Percentiles rank a stretch among this genome's conserved stretches.
phyloP scores from a whole-genome alignment of 306 rosid genomes.

The Macrotyloma uniflorum region DNA sequence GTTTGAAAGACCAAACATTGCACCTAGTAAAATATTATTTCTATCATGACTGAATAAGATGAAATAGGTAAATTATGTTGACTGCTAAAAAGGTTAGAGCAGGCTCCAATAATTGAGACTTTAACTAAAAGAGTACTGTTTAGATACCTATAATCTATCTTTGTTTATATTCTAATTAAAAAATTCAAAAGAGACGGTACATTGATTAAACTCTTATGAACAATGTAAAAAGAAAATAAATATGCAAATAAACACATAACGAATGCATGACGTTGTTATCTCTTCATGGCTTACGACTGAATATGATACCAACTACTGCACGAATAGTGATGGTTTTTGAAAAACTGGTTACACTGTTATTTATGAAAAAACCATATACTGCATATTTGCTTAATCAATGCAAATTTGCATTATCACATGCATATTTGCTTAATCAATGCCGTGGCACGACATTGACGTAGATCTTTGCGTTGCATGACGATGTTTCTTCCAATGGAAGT shows the following conservation, averaged over 20 bases:
- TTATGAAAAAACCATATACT: not conserved
- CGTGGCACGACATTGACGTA: not conserved
- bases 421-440: not conserved
- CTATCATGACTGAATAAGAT: not conserved
- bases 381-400: not conserved
- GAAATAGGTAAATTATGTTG: not conserved
- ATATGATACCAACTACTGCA: not conserved
- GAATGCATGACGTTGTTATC: not conserved
- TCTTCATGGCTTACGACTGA: not conserved
- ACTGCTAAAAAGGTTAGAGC: constrained; percentile 2
- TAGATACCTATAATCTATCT: not conserved
- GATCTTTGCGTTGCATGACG: constrained; percentile 1
- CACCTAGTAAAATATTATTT: constrained; percentile 7
- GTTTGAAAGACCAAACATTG: not conserved
- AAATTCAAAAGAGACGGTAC: not conserved
- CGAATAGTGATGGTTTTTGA: not conserved
- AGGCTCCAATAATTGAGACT: constrained; percentile 17
- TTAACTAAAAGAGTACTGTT: not conserved
- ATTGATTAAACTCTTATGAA: not conserved
- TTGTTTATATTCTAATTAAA: not conserved
- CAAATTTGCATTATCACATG: not conserved
- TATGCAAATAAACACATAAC: not conserved
- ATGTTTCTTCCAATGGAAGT: not conserved
- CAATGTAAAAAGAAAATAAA: not conserved
- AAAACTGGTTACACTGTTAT: not conserved